A percentile compares a stretch with the other conserved stretches of the same genome.
phyloP scores from a whole-genome alignment of 2,329 filamentous ascomycete genomes.

The Phaeosphaeria sp. region DNA sequence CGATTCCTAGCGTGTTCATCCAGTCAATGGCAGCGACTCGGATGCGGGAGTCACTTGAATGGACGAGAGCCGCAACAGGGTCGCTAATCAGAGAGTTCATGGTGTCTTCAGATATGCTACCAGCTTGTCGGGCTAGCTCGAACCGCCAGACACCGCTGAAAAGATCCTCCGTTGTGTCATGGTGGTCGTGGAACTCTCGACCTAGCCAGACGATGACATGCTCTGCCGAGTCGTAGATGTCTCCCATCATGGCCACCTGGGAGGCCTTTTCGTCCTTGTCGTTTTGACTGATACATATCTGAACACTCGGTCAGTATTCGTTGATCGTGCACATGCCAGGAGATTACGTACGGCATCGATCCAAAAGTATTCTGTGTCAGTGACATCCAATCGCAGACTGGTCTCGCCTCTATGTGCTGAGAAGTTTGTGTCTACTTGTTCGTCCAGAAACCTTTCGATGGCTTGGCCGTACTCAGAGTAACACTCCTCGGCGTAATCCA shows the following conservation, averaged over 20 bases:
- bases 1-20: neutral
- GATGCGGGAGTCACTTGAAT: neutral
- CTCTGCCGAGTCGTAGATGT: slow-evolving; percentile 8
- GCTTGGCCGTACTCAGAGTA: neutral
- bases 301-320: neutral
- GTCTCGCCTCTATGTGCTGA: neutral
- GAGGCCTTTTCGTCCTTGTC: slow-evolving; percentile 7
- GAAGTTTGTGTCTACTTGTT: neutral
- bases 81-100: neutral
- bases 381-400: neutral
- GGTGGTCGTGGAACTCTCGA: slow-evolving; percentile 1
- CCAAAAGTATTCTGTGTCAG: neutral
- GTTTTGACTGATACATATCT: slow-evolving; percentile 14
- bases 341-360: neutral
- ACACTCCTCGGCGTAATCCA: neutral
- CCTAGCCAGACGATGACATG: slow-evolving; percentile 11
- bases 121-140: neutral
- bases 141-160: neutral
- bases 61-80: neutral
- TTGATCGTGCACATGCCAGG: neutral
- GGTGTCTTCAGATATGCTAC: neutral
- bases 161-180: neutral
- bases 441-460: neutral
- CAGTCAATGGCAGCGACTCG: neutral
- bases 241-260: slow-evolving; percentile 11